Evolutionary conservation across 805 yeast genomes (phyloP).

Genomic region (Wickerhamiella qilinensis): DNA sequence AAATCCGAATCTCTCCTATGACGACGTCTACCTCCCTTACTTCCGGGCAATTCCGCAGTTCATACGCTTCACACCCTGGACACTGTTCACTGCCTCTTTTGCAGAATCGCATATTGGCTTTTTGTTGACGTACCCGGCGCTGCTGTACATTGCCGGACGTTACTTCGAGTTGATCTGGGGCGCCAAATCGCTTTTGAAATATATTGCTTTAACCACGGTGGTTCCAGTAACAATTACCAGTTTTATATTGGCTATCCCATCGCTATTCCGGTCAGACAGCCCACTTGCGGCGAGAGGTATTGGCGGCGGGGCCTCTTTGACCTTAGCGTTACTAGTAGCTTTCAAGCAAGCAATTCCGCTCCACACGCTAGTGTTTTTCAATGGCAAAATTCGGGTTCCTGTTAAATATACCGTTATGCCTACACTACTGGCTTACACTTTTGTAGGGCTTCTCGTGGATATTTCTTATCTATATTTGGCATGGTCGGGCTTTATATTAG

Average conservation of each 20-base stretch:
- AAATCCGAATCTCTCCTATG: background rate
- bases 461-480: conserved; percentile 11
- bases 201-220: conserved; percentile 30
- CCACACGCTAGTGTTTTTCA: conserved; percentile 33
- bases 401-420: conserved; percentile 16
- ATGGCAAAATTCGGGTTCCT: conserved; percentile 26
- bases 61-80: conserved; percentile 24
- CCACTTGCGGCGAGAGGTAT: conserved; percentile 11
- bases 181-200: conserved; percentile 25
- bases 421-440: conserved; percentile 10
- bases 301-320: conserved; percentile 35
- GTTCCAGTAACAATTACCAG: conserved; percentile 21
- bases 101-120: conserved; percentile 27
- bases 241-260: background rate
- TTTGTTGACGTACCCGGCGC: conserved; percentile 23
- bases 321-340: conserved; percentile 41
- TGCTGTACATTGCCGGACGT: conserved; percentile 34
- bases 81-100: conserved; percentile 29
- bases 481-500: conserved; percentile 34
- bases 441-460: background rate
- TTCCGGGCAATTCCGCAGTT: background rate
- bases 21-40: background rate
- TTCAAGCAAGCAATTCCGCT: conserved; percentile 49
- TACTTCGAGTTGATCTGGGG: conserved; percentile 57
- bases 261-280: background rate